A percentile compares a stretch with the other conserved stretches of the same genome.
Evolutionary conservation across 306 rosid genomes (phyloP).

Genomic region (Prunus dulcis): DNA sequence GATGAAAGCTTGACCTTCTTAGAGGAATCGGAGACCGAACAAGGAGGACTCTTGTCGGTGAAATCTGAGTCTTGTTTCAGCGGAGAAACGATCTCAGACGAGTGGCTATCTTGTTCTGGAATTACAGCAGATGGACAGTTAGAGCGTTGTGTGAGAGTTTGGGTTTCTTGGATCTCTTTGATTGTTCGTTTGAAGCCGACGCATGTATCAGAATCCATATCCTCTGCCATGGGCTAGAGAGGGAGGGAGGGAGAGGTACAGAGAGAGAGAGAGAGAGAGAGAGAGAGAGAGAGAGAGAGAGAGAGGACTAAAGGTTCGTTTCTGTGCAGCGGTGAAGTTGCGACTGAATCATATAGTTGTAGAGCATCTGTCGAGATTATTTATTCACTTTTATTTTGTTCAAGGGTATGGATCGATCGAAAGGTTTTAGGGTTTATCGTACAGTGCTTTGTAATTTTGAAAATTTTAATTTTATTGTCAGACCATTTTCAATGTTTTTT

Average conservation of each 20-base stretch:
- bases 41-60: neutral
- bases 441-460: no score
- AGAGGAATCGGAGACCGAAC: neutral
- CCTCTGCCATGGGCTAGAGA: conserved; percentile 10
- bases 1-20: conserved; percentile 20
- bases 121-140: neutral
- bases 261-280: neutral
- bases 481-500: no score
- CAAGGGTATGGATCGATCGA: no score
- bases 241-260: neutral
- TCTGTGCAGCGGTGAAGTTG: neutral
- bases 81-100: conserved; percentile 2
- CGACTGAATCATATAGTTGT: no score
- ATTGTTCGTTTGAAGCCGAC: conserved; percentile 14
- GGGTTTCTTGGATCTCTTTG: neutral
- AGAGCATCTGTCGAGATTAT: no score
- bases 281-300: neutral
- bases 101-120: neutral
- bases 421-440: neutral
- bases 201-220: conserved; percentile 18
- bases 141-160: neutral
- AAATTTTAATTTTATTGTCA: no score
- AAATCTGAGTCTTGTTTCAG: conserved; percentile 3
- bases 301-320: neutral
- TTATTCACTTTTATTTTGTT: neutral